Conservation (phyloP, 2,329 filamentous ascomycete species). For the Ophiobolus disseminans region DNA sequence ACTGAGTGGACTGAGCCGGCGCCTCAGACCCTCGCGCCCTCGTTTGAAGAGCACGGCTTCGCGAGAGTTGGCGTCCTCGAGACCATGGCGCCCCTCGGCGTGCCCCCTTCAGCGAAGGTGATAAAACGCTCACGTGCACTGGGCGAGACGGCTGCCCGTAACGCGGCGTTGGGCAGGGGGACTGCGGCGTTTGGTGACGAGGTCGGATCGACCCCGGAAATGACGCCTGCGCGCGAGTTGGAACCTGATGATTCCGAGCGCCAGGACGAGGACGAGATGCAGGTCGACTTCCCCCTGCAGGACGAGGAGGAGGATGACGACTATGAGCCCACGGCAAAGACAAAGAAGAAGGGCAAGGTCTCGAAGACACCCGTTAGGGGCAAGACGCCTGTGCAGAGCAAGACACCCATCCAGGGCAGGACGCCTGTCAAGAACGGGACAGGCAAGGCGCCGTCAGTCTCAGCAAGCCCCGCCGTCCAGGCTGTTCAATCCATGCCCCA, state of each 20-base stretch:
- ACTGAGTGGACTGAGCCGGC: slow-evolving; percentile 66
- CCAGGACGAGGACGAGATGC: slow-evolving; percentile 47
- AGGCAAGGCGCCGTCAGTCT: slow-evolving; percentile 21
- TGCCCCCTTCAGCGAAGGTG: slow-evolving; percentile 69
- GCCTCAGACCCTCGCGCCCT: slow-evolving; percentile 63
- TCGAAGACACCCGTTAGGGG: slow-evolving; percentile 47
- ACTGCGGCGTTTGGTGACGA: slow-evolving; percentile 48
- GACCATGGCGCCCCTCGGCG: slow-evolving; percentile 82
- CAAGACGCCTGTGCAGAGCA: slow-evolving; percentile 42
- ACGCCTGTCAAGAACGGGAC: slow-evolving; percentile 39
- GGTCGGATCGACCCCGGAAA: slow-evolving; percentile 55
- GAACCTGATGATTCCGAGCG: slow-evolving; percentile 50
- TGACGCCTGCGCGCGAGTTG: slow-evolving; percentile 49
- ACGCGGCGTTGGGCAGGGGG: slow-evolving; percentile 53
- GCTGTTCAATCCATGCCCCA: slow-evolving; percentile 21
- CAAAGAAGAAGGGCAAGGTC: slow-evolving; percentile 41
- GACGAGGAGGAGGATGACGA: slow-evolving; percentile 58
- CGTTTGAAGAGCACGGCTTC: slow-evolving; percentile 79
- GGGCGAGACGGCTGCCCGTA: slow-evolving; percentile 44
- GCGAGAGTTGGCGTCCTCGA: slow-evolving; percentile 77
- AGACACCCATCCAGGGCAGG: slow-evolving; percentile 36
- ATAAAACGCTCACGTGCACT: slow-evolving; percentile 62
- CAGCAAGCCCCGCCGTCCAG: slow-evolving; percentile 27
- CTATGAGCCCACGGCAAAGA: slow-evolving; percentile 47
- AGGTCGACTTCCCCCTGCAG: slow-evolving; percentile 38